These are phyloP conservation scores for Pigoraptor vietnamica DNA, from an alignment of 78 protist genomes.

Conservation along the genomic window DNA sequence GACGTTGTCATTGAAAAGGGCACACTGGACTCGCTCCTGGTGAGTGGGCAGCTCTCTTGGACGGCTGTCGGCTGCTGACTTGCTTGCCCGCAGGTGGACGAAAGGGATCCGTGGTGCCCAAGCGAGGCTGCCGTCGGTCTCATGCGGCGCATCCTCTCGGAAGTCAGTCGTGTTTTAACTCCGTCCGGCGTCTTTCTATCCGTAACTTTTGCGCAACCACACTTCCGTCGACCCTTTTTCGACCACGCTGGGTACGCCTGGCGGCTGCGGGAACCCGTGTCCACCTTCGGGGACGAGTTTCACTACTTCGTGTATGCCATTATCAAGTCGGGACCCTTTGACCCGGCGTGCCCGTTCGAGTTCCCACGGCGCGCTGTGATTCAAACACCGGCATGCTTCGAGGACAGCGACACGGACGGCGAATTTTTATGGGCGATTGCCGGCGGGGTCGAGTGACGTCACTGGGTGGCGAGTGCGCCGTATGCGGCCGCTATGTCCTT, in stretches of 20 bases:
- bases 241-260: background rate
- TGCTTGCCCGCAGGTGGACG: background rate
- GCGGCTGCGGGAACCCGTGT: background rate
- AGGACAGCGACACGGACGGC: background rate
- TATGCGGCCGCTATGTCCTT: background rate
- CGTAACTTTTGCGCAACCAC: conserved; percentile 1
- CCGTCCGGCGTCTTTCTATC: background rate
- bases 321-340: background rate
- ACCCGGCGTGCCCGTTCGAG: background rate
- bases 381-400: background rate
- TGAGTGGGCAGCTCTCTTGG: background rate
- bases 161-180: background rate
- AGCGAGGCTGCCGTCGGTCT: too few species aligned
- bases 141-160: background rate
- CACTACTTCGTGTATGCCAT: background rate
- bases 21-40: conserved; percentile 17
- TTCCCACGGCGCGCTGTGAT: background rate
- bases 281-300: background rate
- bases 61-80: too few species aligned
- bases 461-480: background rate
- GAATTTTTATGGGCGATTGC: background rate
- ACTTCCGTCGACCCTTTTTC: background rate
- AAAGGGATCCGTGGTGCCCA: background rate
- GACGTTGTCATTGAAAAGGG: conserved; percentile 40
- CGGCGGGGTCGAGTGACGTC: too few species aligned